Conservation (phyloP, 2,329 filamentous ascomycete genomes). For the Tricladium varicosporioides region DNA sequence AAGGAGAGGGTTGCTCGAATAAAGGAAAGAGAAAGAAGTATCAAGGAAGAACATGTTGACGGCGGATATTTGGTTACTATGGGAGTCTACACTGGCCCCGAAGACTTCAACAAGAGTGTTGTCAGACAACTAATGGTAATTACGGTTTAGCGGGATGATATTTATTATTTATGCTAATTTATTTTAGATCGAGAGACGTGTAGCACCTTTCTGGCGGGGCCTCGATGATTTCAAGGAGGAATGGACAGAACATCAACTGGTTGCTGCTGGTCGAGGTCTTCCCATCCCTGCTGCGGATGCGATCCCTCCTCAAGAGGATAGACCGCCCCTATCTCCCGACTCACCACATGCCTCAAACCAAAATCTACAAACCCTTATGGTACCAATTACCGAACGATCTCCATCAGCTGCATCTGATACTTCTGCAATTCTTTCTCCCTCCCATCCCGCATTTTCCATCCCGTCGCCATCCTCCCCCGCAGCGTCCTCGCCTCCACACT, state of each 20-base stretch:
- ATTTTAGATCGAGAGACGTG: slow-evolving; percentile 78
- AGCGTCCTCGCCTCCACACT: slow-evolving; percentile 40
- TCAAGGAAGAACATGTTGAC: slow-evolving; percentile 89
- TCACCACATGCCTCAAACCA: slow-evolving; percentile 53
- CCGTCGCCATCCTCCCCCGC: slow-evolving; percentile 53
- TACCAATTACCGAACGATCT: slow-evolving; percentile 75
- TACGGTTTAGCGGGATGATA: slow-evolving; percentile 7
- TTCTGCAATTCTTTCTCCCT: slow-evolving; percentile 55
- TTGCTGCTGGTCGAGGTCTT: slow-evolving; percentile 82
- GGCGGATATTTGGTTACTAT: slow-evolving; percentile 93
- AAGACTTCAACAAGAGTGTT: slow-evolving; percentile 87
- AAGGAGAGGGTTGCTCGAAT: slow-evolving; percentile 72
- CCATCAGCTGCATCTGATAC: slow-evolving; percentile 77
- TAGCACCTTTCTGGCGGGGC: slow-evolving; percentile 95
- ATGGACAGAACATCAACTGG: slow-evolving; percentile 95
- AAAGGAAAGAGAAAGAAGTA: slow-evolving; percentile 85
- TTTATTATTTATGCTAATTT: slow-evolving; percentile 16
- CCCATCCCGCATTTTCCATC: slow-evolving; percentile 60
- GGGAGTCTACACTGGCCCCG: slow-evolving; percentile 85
- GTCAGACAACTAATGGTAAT: slow-evolving; percentile 88
- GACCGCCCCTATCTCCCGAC: slow-evolving; percentile 44
- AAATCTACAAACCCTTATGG: slow-evolving; percentile 69
- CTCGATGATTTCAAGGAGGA: slow-evolving; percentile 83
- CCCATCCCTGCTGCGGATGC: slow-evolving; percentile 82
- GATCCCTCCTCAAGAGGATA: slow-evolving; percentile 67